These are phyloP conservation scores for Lagerstroemia fauriei DNA, from an alignment of 441 rosid genomes.

Conservation along the genomic window DNA sequence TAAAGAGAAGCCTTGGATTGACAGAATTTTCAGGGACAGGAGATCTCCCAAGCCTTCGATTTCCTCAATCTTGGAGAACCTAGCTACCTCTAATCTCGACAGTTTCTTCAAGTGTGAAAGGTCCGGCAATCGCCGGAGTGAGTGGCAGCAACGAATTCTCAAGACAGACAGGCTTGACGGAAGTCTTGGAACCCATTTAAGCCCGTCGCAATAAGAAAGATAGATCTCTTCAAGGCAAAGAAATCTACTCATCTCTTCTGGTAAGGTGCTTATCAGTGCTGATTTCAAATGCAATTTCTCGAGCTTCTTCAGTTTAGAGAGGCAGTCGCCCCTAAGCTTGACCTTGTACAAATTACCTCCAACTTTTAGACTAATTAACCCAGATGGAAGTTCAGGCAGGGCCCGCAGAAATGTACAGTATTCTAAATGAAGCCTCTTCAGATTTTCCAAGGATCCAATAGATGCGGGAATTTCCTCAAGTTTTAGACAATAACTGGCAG, in stretches of 20 bases:
- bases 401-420: neutral
- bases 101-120: no score
- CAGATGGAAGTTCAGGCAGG: neutral
- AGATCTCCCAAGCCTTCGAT: neutral
- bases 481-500: neutral
- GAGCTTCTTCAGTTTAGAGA: neutral
- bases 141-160: no score
- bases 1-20: neutral
- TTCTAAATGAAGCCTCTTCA: neutral
- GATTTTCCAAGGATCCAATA: neutral
- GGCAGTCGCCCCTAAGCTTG: neutral
- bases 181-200: no score
- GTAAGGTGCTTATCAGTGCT: no score
- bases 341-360: neutral
- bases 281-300: neutral
- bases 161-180: no score
- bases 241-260: no score
- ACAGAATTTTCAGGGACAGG: neutral
- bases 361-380: neutral
- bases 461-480: neutral
- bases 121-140: no score
- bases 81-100: neutral
- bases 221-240: no score
- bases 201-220: no score
- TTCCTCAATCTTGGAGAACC: neutral